Percentiles rank a stretch among this genome's conserved stretches.
Conservation (phyloP, 495 filamentous ascomycete species). For the Penicillium desertorum region DNA sequence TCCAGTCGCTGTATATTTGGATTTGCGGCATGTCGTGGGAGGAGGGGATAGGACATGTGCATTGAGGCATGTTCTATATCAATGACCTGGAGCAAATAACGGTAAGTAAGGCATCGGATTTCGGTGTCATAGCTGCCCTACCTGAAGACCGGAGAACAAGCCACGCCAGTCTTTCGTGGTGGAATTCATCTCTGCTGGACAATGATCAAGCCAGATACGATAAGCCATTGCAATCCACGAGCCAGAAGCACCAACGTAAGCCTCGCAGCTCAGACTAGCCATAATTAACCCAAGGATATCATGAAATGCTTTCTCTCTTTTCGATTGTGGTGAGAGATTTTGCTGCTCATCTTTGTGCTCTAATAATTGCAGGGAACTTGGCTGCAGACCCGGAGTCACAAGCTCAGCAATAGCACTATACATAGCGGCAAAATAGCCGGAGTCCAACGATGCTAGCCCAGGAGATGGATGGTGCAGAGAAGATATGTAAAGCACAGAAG, state of each 20-base stretch:
- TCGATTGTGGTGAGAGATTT: neutral
- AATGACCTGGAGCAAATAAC: constrained; percentile 31
- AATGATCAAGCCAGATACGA: constrained; percentile 38
- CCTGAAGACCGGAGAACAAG: constrained; percentile 41
- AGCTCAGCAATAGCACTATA: constrained; percentile 40
- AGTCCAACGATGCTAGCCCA: constrained; percentile 27
- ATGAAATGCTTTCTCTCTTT: constrained; percentile 27
- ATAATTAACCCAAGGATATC: constrained; percentile 45
- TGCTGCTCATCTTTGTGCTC: neutral
- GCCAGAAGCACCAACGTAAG: constrained; percentile 37
- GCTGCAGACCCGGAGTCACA: constrained; percentile 18
- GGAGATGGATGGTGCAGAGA: constrained; percentile 33
- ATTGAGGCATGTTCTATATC: constrained; percentile 47
- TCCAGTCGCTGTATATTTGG: constrained; percentile 28
- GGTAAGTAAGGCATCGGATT: neutral
- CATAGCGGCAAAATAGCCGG: constrained; percentile 36
- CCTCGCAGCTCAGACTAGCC: constrained; percentile 42
- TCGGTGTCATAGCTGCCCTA: constrained; percentile 5
- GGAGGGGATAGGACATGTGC: constrained; percentile 42
- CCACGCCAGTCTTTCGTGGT: constrained; percentile 35
- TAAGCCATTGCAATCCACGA: constrained; percentile 46
- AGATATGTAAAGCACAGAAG: constrained; percentile 43
- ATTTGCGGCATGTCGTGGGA: constrained; percentile 36
- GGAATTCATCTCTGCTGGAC: constrained; percentile 23
- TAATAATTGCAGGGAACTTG: neutral